Evolutionary conservation across 768 basidiomycete species (phyloP), one percentile per base, ranked within the genome.

Genomic region (Trametes maxima): DNA sequence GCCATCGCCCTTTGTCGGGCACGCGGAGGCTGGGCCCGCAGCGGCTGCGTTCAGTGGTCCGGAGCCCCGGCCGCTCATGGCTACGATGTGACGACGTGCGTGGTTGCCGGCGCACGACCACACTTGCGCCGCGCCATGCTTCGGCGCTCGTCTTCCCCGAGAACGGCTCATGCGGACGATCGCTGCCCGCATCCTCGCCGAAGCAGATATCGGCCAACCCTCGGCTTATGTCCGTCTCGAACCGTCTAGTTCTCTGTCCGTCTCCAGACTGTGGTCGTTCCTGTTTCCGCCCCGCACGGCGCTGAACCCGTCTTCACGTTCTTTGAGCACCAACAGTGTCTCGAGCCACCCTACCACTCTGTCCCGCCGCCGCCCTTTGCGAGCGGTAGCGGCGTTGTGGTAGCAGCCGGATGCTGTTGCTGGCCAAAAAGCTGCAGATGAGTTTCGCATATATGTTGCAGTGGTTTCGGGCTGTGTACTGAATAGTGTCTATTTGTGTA

Each of bases 291-390:
- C 39, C 14, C 52, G 62, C 58, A 60, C 59, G 49, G 46, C 54
- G 59, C 59, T 55, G 56, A 57, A 60, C 59, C 55, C 43, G 33
- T 65, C 64, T 60, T 50, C 58, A 55, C 25, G 64, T 61, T 64
- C 60, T 67, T 69, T 69, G 68, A 58, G 64, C 68, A 69, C 63
- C 60, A 69, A 69, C 61, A 45, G 52, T 62, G 63, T 67, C 54
- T n/a, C 55, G 25, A 45, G 46, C 25, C 40, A 3, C 48, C 35
- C 56, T 47, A 25, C 35, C 37, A 5, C 22, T 22, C 46, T 28
- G 46, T 28, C 24, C 6, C 47, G 40, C 56, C 45, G 28, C 21
- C 48, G 24, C n/a, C 24, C 45, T 24, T 24, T 22, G 39, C 48
- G 6, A 8, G 3, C 40, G 13, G 40, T 44, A 17, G 51, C 37